Conservation (phyloP, 2,329 filamentous ascomycete genomes). For the Podosphaera fusca region DNA sequence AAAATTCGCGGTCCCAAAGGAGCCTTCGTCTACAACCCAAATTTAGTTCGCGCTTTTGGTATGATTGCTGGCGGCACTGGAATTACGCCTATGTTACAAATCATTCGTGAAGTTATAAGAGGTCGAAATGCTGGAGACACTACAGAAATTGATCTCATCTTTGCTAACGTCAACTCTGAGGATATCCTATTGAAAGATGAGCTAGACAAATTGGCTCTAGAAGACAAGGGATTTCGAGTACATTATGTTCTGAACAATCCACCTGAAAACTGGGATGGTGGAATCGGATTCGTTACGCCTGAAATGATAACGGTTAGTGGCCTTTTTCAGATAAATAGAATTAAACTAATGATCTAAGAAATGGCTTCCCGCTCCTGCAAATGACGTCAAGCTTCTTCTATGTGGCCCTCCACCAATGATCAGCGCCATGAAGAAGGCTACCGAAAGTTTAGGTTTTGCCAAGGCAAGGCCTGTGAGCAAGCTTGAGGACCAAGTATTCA, state of each 20-base stretch:
- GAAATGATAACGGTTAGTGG: constrained; percentile 72
- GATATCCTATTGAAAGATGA: constrained; percentile 90
- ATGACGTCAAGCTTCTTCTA: constrained; percentile 79
- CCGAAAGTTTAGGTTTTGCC: constrained; percentile 68
- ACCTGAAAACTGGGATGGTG: constrained; percentile 73
- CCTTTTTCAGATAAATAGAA: neutral
- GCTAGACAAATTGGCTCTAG: constrained; percentile 51
- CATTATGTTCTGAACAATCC: constrained; percentile 96
- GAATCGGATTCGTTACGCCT: constrained; percentile 79
- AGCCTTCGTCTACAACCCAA: constrained; percentile 89
- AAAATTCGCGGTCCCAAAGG: constrained; percentile 88
- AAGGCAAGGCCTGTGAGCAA: constrained; percentile 93
- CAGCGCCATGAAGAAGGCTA: constrained; percentile 87
- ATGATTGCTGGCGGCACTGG: constrained; percentile 97
- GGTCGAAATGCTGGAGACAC: constrained; percentile 57
- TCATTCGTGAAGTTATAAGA: constrained; percentile 73
- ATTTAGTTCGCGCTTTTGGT: constrained; percentile 88
- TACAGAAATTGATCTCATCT: constrained; percentile 84
- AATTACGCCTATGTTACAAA: constrained; percentile 95
- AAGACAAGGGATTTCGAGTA: constrained; percentile 64
- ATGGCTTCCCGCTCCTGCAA: constrained; percentile 58
- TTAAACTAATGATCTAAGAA: constrained; percentile 25
- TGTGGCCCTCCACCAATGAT: constrained; percentile 96
- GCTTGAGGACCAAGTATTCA: constrained; percentile 93
- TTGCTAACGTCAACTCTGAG: constrained; percentile 81